phyloP scores from a whole-genome alignment of 2,329 filamentous ascomycete species.

The Pleoardoris graminearum region DNA sequence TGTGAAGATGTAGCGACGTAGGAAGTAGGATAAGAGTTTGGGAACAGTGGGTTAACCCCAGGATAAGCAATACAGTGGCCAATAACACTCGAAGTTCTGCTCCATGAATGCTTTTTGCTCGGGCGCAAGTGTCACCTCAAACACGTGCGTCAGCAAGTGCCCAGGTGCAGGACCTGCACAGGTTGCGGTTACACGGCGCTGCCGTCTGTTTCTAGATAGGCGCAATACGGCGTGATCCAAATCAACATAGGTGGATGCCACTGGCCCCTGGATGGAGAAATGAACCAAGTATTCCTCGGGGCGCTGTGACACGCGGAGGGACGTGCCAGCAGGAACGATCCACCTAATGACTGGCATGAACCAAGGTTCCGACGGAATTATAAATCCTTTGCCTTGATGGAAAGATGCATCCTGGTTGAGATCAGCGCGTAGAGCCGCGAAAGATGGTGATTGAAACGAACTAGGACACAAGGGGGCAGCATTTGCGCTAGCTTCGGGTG shows the following conservation, averaged over 20 bases:
- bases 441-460: slow-evolving; percentile 1
- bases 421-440: not conserved
- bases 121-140: not conserved
- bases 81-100: not conserved
- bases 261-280: too few species aligned
- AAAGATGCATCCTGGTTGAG: not conserved
- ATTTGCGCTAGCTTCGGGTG: not conserved
- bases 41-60: not conserved
- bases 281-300: too few species aligned
- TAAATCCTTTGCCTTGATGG: not conserved
- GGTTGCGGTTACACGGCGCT: not conserved
- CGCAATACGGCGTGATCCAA: too few species aligned
- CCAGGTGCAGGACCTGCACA: not conserved
- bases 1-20: not conserved
- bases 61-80: not conserved
- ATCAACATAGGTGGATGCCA: too few species aligned
- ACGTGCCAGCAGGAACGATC: too few species aligned
- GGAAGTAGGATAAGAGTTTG: not conserved
- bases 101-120: too few species aligned
- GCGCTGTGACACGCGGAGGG: too few species aligned
- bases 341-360: too few species aligned
- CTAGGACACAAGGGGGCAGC: not conserved
- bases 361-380: too few species aligned
- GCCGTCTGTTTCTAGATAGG: not conserved
- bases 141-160: not conserved